Conservation (phyloP, 306 rosid genomes). For the Spatholobus suberectus region DNA sequence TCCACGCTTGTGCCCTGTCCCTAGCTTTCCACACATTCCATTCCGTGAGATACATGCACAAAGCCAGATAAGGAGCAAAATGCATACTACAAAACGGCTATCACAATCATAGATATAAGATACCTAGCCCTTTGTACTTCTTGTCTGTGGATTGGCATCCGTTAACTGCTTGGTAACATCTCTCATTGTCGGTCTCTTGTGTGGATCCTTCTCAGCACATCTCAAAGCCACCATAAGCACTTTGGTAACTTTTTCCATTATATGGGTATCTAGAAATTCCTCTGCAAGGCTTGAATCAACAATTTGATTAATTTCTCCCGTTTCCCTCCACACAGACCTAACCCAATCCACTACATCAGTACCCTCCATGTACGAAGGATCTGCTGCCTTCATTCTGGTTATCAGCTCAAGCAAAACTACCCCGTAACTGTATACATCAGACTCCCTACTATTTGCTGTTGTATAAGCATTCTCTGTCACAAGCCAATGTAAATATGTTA, state of each 20-base stretch:
- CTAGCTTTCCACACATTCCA: too few relatives aligned
- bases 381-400: slow-evolving; percentile 70
- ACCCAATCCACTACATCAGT: slow-evolving; percentile 62
- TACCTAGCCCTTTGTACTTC: slow-evolving; percentile 26
- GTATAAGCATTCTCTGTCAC: slow-evolving; percentile 71
- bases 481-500: slow-evolving; percentile 6
- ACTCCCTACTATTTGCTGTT: slow-evolving; percentile 54
- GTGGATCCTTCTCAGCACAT: slow-evolving; percentile 67
- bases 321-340: slow-evolving; percentile 54
- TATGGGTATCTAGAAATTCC: slow-evolving; percentile 52
- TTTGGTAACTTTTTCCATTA: slow-evolving; percentile 51
- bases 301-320: slow-evolving; percentile 52
- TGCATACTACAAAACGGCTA: too few relatives aligned
- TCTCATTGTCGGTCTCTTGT: slow-evolving; percentile 68
- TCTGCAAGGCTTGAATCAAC: slow-evolving; percentile 60
- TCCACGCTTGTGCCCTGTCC: too few relatives aligned
- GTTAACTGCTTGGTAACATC: slow-evolving; percentile 56
- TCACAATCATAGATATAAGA: neutral
- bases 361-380: slow-evolving; percentile 57
- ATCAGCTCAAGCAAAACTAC: slow-evolving; percentile 82
- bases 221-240: slow-evolving; percentile 65
- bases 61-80: too few relatives aligned
- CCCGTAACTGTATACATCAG: slow-evolving; percentile 80
- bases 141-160: slow-evolving; percentile 43
- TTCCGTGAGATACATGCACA: too few relatives aligned